Conservation (phyloP, 1,139 yeast genomes). For the Arxiozyma slooffiae region DNA sequence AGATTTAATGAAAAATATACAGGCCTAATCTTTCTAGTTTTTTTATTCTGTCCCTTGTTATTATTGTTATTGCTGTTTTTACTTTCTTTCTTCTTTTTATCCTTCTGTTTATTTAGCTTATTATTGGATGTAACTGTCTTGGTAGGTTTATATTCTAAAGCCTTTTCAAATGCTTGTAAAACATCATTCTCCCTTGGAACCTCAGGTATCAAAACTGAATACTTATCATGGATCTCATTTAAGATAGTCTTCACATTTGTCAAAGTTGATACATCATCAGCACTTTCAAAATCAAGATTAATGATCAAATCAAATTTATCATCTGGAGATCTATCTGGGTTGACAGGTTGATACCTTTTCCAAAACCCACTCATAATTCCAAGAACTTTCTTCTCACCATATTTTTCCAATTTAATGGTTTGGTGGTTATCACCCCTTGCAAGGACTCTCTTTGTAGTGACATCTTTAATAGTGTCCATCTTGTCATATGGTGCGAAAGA, state of each 20-base stretch:
- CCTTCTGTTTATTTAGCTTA: constrained; percentile 11
- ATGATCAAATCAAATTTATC: constrained; percentile 54
- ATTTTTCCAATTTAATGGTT: constrained; percentile 50
- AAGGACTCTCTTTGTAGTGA: constrained; percentile 53
- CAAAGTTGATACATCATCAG: constrained; percentile 38
- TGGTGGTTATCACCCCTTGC: constrained; percentile 86
- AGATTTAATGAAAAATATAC: constrained; percentile 28
- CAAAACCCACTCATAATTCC: constrained; percentile 69
- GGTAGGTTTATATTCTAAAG: constrained; percentile 45
- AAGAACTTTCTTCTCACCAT: constrained; percentile 40
- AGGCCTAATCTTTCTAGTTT: constrained; percentile 26
- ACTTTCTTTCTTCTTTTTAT: constrained; percentile 7
- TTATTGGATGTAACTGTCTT: constrained; percentile 19
- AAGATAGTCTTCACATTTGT: constrained; percentile 43
- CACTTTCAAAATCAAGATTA: constrained; percentile 38
- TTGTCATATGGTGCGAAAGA: constrained; percentile 44
- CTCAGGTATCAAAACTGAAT: constrained; percentile 39
- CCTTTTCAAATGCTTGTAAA: constrained; percentile 37
- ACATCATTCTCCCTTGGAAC: constrained; percentile 39
- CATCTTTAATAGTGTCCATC: constrained; percentile 24
- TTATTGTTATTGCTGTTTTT: constrained; percentile 12
- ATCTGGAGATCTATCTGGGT: constrained; percentile 47
- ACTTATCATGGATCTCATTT: constrained; percentile 32
- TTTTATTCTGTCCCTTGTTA: constrained; percentile 13
- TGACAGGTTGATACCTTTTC: constrained; percentile 54